Evolutionary conservation across 495 filamentous ascomycete species (phyloP), one percentile per base, ranked within the genome.

Genomic region (Aspergillus egyptiacus): DNA sequence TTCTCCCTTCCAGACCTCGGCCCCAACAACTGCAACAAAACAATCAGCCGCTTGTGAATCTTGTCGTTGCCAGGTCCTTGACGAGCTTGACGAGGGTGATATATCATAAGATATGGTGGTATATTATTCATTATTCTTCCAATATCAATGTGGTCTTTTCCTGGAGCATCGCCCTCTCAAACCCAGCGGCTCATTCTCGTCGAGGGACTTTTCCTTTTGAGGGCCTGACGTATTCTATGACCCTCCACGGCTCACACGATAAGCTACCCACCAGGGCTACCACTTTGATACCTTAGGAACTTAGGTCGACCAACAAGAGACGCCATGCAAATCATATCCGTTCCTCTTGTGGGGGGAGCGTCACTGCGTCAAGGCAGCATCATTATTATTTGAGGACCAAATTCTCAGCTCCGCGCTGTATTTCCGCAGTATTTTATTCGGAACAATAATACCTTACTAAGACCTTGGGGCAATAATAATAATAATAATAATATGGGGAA

Each of bases 1-100:
- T 25, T 49, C 36, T 54, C 30, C 52, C 56, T 44, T 46, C 44
- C 42, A 50, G 37, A 35, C 53, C 53, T 50, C 46, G 53, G 53
- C 38, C 51, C 46, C 48, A 55, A 49, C 48, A 55, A 55, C 50
- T 37, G 33, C 24, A 31, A 15, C 13, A 37, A 27, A 9, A 40
- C 18, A 39, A 20, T 9, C 43, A 30, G 19, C 15, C 24, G 7
- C 24, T 49, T 27, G 41, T 44, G 39, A 42, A 30, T 30, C 18
- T 22, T 19, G 27, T 43, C 13, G 22, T 40, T 19, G 22, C 20
- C 9, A 39, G 15, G 25, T 27, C 10, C 5, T 5, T 10, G 10
- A 27, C 5, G 5, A 10, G 10, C 25, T 27, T 27, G 5, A 27
- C 5, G 25, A 10, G 5, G 25, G 25, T 10, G 5, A 27, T 5